Evolutionary conservation across 1,139 yeast species (phyloP), one percentile per base, ranked within the genome.

Genomic region (Blastobotrys aristatus): DNA sequence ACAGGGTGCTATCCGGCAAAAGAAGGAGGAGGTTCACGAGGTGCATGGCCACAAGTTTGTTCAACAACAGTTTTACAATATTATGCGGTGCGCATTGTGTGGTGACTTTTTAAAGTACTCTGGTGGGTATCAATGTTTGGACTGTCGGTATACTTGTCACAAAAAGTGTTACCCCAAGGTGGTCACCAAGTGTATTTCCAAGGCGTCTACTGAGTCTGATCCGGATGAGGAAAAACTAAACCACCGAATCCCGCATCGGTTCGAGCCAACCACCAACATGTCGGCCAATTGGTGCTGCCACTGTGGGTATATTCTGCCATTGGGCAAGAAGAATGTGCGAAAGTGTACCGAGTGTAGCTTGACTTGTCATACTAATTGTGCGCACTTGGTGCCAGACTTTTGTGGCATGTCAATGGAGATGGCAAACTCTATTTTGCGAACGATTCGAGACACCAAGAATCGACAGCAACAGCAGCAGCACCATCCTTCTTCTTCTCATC

Each of bases 221-320:
- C 79, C 84, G 3, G 95, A 85, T 62, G 97, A 89, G 62, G 86
- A 94, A 46, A 89, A 87, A 66, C 78, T 92, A 66, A 92, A 92
- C 61, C 97, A 92, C 64, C 86, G 95, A 57, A 92, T 92, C 58
- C 98, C 98, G 35, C 98, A 92, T 65, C 80, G 97, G 63, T 90
- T 90, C 65, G 96, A 87, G 56, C 90, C 94, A 21, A 78, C 82
- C 27, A 78, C 95, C 18, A 92, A 92, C 63, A 84, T 90, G 70
- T 95, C 97, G 59, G 95, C 98, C 4, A 90, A 90, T 63, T 92
- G 98, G 98, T 92, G 98, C 69, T 92, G 97, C 61, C 98, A 92
- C 64, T 92, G 98, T 75, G 98, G 98, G 52, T 89, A 88, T 64
- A 81, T 92, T 47, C 74, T 92, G 55, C 97, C 98, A 4, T 83